Evolutionary conservation across 2,329 filamentous ascomycete genomes (phyloP), one percentile per base, ranked within the genome.

Genomic region (Colletotrichum euphorbiae): DNA sequence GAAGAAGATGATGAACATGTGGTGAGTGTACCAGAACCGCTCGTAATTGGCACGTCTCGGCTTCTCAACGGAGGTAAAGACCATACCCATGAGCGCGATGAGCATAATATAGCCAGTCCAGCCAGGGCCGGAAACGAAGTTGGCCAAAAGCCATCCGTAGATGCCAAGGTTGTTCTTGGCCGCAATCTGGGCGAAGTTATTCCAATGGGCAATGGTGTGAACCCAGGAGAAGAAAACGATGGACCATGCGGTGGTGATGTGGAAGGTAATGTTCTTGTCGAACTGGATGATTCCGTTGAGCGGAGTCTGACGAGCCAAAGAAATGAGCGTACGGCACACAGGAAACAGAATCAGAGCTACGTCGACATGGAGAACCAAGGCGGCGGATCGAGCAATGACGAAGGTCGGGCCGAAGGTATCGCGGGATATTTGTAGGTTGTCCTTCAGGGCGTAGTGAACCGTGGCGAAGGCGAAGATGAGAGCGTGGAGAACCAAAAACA

Each of bases 71-170:
- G 92, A 93, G 0, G 93, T 96, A 28, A 89, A 75, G 3, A 91
- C 90, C 86, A 97, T 96, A 58, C 89, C 89, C 84, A 92, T 93
- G 56, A 97, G 81, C 8, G 90, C 87, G 67, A 91, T 84, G 71
- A 96, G 82, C 93, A 97, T 95, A 71, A 95, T 84, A 75, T 95
- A 95, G 68, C 93, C 93, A 45, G 91, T 92, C 93, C 93, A 96
- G 71, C 93, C 93, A 3, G 93, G 93, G 3, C 93, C 93, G 1
- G 91, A 92, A 17, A 89, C 85, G 69, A 96, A 89, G 79, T 95
- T 95, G 71, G 91, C 91, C 46, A 92, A 82, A 48, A 96, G 81
- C 80, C 89, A 96, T 61, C 93, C 93, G 74, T 90, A 90, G 78
- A 96, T 87, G 33, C 93, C 93, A 11, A 94, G 85, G 66, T 90